Conservation (phyloP, 2,329 filamentous ascomycete species). For the Verticillium nubilum region DNA sequence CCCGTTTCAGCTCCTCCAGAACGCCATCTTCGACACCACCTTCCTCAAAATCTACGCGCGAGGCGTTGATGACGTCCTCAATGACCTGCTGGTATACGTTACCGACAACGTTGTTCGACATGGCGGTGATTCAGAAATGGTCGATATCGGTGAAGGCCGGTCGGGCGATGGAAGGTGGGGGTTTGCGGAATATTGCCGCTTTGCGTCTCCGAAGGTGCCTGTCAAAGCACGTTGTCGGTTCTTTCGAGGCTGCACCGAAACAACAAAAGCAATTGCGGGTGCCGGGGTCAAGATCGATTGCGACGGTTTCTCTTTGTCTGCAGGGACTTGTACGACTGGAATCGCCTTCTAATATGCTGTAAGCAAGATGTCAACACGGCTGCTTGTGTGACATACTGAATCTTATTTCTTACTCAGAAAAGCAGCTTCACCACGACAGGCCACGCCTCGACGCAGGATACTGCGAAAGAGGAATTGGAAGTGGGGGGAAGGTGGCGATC, state of each 20-base stretch:
- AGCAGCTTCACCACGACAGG: neutral
- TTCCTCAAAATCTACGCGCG: conserved; percentile 94
- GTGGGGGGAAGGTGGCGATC: neutral
- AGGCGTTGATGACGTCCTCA: conserved; percentile 84
- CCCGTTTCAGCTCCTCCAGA: conserved; percentile 76
- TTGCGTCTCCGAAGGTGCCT: neutral
- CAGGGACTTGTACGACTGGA: neutral
- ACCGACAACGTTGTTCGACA: conserved; percentile 62
- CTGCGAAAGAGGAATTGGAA: neutral
- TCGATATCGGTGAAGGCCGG: neutral
- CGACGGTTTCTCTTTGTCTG: neutral
- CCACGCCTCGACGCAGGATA: neutral
- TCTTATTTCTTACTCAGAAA: neutral
- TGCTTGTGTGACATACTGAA: neutral
- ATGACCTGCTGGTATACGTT: conserved; percentile 74
- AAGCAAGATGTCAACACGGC: neutral
- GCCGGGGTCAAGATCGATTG: neutral
- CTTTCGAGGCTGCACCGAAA: neutral
- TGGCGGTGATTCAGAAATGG: conserved; percentile 22
- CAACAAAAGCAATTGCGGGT: neutral
- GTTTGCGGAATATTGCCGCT: neutral
- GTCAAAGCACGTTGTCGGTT: neutral
- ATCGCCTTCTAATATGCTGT: neutral
- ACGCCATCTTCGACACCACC: conserved; percentile 85
- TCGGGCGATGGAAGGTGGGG: neutral